Percentiles rank a stretch among this genome's conserved stretches.
These are phyloP conservation scores for Picochlorum costavermella DNA, from an alignment of 139 green algal species.

Conservation along the genomic window DNA sequence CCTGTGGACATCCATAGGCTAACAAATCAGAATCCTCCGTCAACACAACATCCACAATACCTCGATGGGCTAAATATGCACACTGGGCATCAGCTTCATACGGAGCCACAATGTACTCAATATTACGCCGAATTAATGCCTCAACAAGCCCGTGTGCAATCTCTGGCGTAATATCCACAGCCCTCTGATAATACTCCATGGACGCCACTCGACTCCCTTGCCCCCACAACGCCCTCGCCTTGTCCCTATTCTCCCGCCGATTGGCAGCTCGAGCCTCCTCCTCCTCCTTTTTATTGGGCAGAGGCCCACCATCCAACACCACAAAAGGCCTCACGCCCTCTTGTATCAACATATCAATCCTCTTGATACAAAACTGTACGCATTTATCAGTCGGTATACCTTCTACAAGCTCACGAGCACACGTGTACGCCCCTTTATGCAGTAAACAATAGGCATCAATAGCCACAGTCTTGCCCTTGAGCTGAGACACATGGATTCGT, in stretches of 20 bases:
- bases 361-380: constrained; percentile 78
- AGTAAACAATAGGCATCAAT: constrained; percentile 93
- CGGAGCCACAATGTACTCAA: constrained; percentile 85
- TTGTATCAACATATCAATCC: constrained; percentile 61
- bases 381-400: constrained; percentile 68
- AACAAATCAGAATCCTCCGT: constrained; percentile 97
- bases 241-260: constrained; percentile 21
- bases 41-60: constrained; percentile 73
- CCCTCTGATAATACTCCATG: constrained; percentile 73
- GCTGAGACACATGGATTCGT: constrained; percentile 58
- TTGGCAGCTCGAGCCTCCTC: constrained; percentile 56
- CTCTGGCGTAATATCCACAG: constrained; percentile 76
- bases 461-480: constrained; percentile 67
- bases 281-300: constrained; percentile 85
- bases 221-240: constrained; percentile 28
- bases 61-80: constrained; percentile 67
- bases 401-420: constrained; percentile 75
- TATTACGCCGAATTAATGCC: constrained; percentile 40
- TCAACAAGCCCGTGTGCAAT: constrained; percentile 71
- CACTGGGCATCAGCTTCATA: constrained; percentile 99
- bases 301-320: constrained; percentile 86
- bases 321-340: constrained; percentile 74
- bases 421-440: constrained; percentile 83
- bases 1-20: constrained; percentile 79
- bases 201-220: constrained; percentile 69